A percentile compares a stretch with the other conserved stretches of the same genome.
These are phyloP conservation scores for Blastobotrys aristatus DNA, from an alignment of 1,139 yeast genomes.

Conservation along the genomic window DNA sequence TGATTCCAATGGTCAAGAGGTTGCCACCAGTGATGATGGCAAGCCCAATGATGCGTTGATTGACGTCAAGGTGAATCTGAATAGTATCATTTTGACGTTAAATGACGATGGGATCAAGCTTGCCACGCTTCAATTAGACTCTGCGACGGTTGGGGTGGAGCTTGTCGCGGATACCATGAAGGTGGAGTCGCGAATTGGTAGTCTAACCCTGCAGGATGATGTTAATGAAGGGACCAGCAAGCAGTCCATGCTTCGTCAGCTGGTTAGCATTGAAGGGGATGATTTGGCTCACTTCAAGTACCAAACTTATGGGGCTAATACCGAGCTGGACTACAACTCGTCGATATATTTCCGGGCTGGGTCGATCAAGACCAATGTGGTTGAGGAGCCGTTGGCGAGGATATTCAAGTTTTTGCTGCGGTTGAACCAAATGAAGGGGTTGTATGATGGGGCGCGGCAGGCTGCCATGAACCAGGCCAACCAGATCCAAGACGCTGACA, in stretches of 20 bases:
- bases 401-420: slow-evolving; percentile 64
- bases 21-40: not conserved
- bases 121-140: slow-evolving; percentile 71
- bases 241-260: slow-evolving; percentile 56
- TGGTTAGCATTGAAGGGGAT: slow-evolving; percentile 76
- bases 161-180: slow-evolving; percentile 76
- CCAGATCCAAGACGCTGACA: slow-evolving; percentile 56
- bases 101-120: slow-evolving; percentile 81
- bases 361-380: slow-evolving; percentile 66
- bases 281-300: slow-evolving; percentile 79
- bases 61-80: slow-evolving; percentile 61
- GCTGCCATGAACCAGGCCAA: slow-evolving; percentile 71
- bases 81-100: slow-evolving; percentile 67
- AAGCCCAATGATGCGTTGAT: slow-evolving; percentile 58
- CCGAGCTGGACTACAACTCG: slow-evolving; percentile 49
- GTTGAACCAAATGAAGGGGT: slow-evolving; percentile 77
- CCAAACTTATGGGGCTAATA: slow-evolving; percentile 61
- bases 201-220: slow-evolving; percentile 73
- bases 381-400: slow-evolving; percentile 72
- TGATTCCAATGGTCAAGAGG: slow-evolving; percentile 10
- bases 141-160: slow-evolving; percentile 63
- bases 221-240: slow-evolving; percentile 57
- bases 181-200: slow-evolving; percentile 72
- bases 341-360: slow-evolving; percentile 66
- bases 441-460: slow-evolving; percentile 83